phyloP scores from a whole-genome alignment of 768 basidiomycete species.

The Boletales sp. region DNA sequence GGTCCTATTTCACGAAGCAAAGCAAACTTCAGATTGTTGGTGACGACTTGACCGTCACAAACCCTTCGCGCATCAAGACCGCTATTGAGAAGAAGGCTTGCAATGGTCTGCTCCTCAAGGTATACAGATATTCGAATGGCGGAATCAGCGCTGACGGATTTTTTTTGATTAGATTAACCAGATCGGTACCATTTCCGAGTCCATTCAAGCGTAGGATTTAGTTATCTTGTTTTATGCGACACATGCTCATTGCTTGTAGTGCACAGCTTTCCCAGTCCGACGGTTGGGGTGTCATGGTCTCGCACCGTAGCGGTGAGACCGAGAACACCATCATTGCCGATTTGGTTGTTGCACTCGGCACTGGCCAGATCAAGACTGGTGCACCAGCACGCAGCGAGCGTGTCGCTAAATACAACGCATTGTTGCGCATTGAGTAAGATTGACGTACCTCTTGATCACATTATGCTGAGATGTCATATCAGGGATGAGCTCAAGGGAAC shows the following conservation, averaged over 20 bases:
- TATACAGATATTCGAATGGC: conserved; percentile 11
- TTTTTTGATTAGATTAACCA: conserved; percentile 72
- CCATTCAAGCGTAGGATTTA: conserved; percentile 88
- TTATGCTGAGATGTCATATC: conserved; percentile 4
- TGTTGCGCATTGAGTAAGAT: conserved; percentile 87
- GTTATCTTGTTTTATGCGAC: not conserved
- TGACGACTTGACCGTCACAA: conserved; percentile 97
- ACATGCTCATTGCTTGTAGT: conserved; percentile 37
- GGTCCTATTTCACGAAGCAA: conserved; percentile 84
- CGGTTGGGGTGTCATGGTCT: conserved; percentile 99
- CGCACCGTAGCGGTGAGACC: conserved; percentile 98
- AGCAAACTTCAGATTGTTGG: conserved; percentile 88
- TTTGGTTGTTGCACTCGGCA: conserved; percentile 87
- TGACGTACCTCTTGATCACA: not conserved
- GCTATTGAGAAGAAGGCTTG: conserved; percentile 99
- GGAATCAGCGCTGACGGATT: conserved; percentile 1
- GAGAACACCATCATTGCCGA: conserved; percentile 97
- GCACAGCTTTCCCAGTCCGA: conserved; percentile 94
- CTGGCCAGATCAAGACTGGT: conserved; percentile 98
- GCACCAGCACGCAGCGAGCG: conserved; percentile 95
- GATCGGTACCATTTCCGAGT: conserved; percentile 98
- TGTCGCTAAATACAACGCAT: conserved; percentile 89
- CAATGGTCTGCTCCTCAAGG: conserved; percentile 97
- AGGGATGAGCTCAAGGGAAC: conserved; percentile 74
- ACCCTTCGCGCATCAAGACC: conserved; percentile 94